Conservation (phyloP, 2,329 filamentous ascomycete genomes). For the Fusarium camptoceras region DNA sequence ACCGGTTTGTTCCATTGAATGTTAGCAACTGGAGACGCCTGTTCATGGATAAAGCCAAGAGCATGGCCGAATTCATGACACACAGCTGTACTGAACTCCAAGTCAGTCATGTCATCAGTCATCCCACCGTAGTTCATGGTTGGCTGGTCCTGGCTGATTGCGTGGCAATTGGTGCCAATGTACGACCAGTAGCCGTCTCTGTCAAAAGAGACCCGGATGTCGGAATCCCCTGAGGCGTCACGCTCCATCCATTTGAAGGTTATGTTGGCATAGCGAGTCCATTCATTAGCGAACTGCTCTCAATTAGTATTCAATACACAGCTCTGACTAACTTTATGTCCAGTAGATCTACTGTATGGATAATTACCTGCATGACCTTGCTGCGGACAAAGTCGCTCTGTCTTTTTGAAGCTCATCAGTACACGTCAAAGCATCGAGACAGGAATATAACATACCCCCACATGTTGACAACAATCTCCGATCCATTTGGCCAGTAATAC, state of each 20-base stretch:
- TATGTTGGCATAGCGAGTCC: background rate
- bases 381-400: background rate
- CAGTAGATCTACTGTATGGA: background rate
- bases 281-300: background rate
- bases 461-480: background rate
- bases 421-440: fast-evolving
- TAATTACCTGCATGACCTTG: background rate
- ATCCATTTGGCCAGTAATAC: background rate
- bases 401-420: background rate
- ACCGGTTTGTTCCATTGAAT: background rate
- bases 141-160: background rate
- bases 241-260: constrained; percentile 1
- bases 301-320: background rate
- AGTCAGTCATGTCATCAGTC: background rate
- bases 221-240: background rate
- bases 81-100: background rate
- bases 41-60: background rate
- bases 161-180: background rate
- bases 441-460: background rate
- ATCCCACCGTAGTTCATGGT: constrained; percentile 1
- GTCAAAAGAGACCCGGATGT: background rate
- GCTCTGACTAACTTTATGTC: no score
- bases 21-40: background rate
- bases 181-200: background rate
- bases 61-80: background rate